Evolutionary conservation across 148 eudicot genomes (phyloP).

Genomic region (Amaranthus cruentus): DNA sequence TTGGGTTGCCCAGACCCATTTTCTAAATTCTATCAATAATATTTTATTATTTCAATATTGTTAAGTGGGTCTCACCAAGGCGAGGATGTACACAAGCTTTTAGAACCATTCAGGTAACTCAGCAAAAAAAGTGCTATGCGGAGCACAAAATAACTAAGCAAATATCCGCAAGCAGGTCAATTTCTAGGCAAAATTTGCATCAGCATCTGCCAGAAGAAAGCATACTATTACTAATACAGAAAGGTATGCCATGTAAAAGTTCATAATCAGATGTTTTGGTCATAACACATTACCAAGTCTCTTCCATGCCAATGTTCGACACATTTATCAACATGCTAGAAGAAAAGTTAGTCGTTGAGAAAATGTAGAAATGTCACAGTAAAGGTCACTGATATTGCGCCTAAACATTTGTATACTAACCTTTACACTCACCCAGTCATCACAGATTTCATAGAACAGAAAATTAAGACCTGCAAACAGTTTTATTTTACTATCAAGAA

Average conservation of each 20-base stretch:
- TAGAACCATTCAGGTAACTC: no score
- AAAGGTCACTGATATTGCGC: neutral
- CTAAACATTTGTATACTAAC: neutral
- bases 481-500: no score
- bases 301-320: neutral
- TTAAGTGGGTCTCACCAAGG: no score
- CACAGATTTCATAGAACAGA: neutral
- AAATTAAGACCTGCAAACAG: neutral
- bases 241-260: neutral
- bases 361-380: no score
- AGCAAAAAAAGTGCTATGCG: no score
- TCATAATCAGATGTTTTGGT: neutral
- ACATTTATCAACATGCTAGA: neutral
- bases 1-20: no score
- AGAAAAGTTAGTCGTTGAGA: neutral
- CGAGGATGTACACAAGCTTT: no score
- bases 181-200: neutral
- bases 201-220: neutral
- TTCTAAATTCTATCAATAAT: no score
- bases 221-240: neutral
- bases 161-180: neutral
- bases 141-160: neutral
- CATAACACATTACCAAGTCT: neutral
- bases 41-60: no score
- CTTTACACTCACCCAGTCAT: neutral